phyloP scores from a whole-genome alignment of 148 eudicot species.

The Selenicereus undatus region DNA sequence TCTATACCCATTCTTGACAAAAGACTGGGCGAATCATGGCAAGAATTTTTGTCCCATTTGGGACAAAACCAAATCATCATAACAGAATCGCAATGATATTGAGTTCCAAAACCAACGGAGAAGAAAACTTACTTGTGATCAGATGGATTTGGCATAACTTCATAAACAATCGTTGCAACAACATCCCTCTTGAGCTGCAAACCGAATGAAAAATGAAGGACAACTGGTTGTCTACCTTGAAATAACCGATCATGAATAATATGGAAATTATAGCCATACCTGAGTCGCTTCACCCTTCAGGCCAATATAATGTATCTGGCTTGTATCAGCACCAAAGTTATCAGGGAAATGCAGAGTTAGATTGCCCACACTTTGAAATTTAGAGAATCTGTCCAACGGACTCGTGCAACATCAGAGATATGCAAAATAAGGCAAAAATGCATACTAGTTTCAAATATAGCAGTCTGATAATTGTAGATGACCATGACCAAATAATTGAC shows the following conservation, averaged over 20 bases:
- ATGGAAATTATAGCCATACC: constrained; percentile 33
- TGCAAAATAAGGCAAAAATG: neutral
- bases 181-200: constrained; percentile 93
- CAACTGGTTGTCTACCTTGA: neutral
- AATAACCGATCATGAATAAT: neutral
- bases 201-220: constrained; percentile 14
- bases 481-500: neutral
- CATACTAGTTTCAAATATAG: neutral
- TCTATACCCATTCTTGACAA: no score
- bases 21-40: no score
- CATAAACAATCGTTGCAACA: constrained; percentile 88
- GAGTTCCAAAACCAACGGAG: neutral
- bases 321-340: constrained; percentile 82
- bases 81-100: neutral
- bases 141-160: constrained; percentile 93
- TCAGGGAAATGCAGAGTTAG: constrained; percentile 94
- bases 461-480: neutral
- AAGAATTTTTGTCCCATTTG: no score
- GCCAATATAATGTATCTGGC: constrained; percentile 93
- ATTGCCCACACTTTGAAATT: constrained; percentile 91
- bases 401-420: constrained; percentile 13
- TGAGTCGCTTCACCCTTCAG: constrained; percentile 97
- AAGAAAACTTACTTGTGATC: constrained; percentile 86
- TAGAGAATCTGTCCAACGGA: constrained; percentile 63
- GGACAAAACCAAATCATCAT: neutral